Evolutionary conservation across 208 protist genomes (phyloP), one percentile per base, ranked within the genome.

Genomic region (Novymonas esmeraldas): DNA sequence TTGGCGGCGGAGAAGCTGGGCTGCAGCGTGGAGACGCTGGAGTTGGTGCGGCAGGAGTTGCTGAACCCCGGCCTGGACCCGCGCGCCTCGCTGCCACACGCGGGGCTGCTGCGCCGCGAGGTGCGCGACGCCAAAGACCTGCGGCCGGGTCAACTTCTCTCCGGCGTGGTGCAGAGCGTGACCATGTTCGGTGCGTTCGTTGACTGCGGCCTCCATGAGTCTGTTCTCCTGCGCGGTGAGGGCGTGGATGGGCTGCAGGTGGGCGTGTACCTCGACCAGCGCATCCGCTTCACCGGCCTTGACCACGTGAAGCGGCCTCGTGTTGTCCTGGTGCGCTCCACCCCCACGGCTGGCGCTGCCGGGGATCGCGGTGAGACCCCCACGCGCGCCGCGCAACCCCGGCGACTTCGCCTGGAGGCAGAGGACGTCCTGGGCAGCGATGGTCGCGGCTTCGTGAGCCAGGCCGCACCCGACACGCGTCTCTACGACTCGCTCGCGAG

Each of bases 141-240:
- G 4, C 69, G 76, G 50, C 28, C 50, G 5, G 90, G 90, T 26
- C 73, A 91, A 14, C 54, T 66, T 10, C 67, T 95, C 28, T 67
- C 57, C 18, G 90, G 90, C 24, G 72, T 93, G 5, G 84, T 95
- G 34, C 69, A 78, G 50, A 88, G 74, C 65, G 84, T 95, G 10
- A 93, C 85, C 11, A 84, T 87, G 44, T 95, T 95, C 64, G 90
- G 90, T 16, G 88, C 77, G 1, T 95, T 95, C 73, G 85, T 95
- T 6, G 87, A 95, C 76, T 87, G 79, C 50, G 90, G 90, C 20
- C 62, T 95, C 65, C 87, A 92, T 73, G 76, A 94, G 41, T 60
- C 76, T 6, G 79, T 92, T 14, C 77, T 95, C 20, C 74, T 95
- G 64, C 84, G 78, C 42, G 81, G 70, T 6, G 52, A 67, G 9